phyloP scores from a whole-genome alignment of 1,284 basidiomycete species.

The Trametes polyzona region DNA sequence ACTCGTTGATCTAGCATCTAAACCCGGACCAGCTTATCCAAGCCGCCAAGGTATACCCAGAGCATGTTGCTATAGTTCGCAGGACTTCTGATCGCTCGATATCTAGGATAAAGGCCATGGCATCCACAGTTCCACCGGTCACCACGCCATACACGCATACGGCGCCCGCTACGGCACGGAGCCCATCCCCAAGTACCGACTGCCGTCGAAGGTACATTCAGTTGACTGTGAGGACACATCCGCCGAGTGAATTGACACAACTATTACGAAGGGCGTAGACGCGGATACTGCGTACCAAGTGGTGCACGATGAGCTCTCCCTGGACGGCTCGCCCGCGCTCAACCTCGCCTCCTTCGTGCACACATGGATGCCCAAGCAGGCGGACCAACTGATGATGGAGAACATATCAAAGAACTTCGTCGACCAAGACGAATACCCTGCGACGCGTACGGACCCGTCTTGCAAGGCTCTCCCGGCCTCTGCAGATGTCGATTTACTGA shows the following conservation, averaged over 20 bases:
- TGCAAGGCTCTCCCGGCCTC: no score
- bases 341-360: slow-evolving; percentile 84
- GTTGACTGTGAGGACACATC: no score
- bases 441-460: slow-evolving; percentile 68
- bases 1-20: slow-evolving; percentile 54
- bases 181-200: slow-evolving; percentile 69
- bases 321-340: slow-evolving; percentile 79
- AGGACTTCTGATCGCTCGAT: no score
- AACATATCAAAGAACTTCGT: slow-evolving; percentile 91
- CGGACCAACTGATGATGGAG: slow-evolving; percentile 77
- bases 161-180: slow-evolving; percentile 66
- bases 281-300: slow-evolving; percentile 75
- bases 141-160: slow-evolving; percentile 50
- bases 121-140: slow-evolving; percentile 41
- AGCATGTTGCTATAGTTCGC: no score
- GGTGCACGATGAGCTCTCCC: slow-evolving; percentile 81
- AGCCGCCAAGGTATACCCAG: slow-evolving; percentile 49
- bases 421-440: slow-evolving; percentile 92
- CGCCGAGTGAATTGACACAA: neutral
- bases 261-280: slow-evolving; percentile 47
- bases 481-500: no score
- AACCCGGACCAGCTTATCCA: slow-evolving; percentile 64
- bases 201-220: slow-evolving; percentile 56
- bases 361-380: slow-evolving; percentile 63
- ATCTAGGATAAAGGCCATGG: slow-evolving; percentile 43